A percentile compares a stretch with the other conserved stretches of the same genome.
phyloP scores from a whole-genome alignment of 192 early-diverging fungal species.

The Coemansia sp. region DNA sequence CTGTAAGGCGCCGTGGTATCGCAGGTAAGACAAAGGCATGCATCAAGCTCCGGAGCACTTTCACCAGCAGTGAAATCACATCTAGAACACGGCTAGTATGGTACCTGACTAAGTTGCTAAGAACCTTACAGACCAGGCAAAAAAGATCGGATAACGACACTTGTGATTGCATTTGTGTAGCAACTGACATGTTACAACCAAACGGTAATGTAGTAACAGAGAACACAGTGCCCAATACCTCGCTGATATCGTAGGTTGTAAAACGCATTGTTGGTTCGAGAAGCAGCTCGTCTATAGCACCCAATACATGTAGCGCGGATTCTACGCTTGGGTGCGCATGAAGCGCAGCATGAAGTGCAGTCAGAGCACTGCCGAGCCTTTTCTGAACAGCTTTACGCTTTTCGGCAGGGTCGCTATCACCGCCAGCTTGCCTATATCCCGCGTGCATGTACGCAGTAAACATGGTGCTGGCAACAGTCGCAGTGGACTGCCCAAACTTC shows the following conservation, averaged over 20 bases:
- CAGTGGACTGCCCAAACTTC: not conserved
- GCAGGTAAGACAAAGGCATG: constrained; percentile 46
- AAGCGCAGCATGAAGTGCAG: constrained; percentile 20
- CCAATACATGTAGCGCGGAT: constrained; percentile 8
- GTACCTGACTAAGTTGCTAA: constrained; percentile 31
- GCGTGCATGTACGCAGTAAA: constrained; percentile 30
- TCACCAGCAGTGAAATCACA: constrained; percentile 23
- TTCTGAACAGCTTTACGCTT: constrained; percentile 40
- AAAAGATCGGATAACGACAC: constrained; percentile 13
- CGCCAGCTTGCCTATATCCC: constrained; percentile 17
- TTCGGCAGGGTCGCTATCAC: not conserved
- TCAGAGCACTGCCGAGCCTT: constrained; percentile 19
- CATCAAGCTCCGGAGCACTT: constrained; percentile 24
- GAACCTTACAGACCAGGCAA: constrained; percentile 14
- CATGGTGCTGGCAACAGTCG: constrained; percentile 9
- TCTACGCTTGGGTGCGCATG: not conserved
- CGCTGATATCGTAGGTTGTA: constrained; percentile 36
- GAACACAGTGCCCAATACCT: constrained; percentile 22
- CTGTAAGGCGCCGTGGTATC: constrained; percentile 2
- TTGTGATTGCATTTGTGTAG: not conserved
- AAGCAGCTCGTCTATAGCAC: constrained; percentile 23
- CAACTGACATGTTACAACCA: not conserved
- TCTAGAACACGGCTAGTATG: constrained; percentile 29
- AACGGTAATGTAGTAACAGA: constrained; percentile 18
- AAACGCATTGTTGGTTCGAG: constrained; percentile 31